These are phyloP conservation scores for Neurospora intermedia DNA, from an alignment of 495 filamentous ascomycete species.

Conservation along the genomic window DNA sequence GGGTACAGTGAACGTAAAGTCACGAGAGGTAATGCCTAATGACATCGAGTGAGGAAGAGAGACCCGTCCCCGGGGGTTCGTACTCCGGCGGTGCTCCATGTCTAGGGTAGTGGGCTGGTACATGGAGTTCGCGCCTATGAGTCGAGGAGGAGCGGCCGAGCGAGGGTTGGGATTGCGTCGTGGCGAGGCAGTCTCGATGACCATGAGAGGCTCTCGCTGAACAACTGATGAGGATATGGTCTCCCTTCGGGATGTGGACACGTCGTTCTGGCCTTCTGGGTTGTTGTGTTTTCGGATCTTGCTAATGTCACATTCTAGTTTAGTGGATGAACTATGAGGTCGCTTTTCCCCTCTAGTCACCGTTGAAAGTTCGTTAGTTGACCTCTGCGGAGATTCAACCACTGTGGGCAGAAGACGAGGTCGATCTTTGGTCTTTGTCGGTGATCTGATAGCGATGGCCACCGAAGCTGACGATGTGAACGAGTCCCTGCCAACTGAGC, in stretches of 20 bases:
- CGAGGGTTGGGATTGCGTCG: conserved; percentile 4
- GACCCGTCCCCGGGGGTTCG: not conserved
- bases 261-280: not conserved
- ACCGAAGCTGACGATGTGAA: not conserved
- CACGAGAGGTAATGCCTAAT: not conserved
- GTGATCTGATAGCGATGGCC: not conserved
- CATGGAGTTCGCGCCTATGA: conserved; percentile 6
- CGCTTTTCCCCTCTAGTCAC: conserved; percentile 4
- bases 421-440: not conserved
- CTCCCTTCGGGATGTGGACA: not conserved
- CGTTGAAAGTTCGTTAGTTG: not conserved
- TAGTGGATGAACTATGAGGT: not conserved
- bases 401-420: not conserved
- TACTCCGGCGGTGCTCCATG: not conserved
- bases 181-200: not conserved
- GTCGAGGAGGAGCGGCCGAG: not conserved
- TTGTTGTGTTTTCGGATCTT: conserved; percentile 4
- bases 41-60: conserved; percentile 9
- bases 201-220: not conserved
- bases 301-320: not conserved
- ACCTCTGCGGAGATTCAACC: not conserved
- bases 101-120: conserved; percentile 2
- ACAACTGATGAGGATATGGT: not conserved
- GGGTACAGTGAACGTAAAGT: not conserved
- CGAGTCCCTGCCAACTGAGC: not conserved